These are phyloP conservation scores for Urochloa ruziziensis DNA, from an alignment of 176 grass and related monocot genomes.

Conservation along the genomic window DNA sequence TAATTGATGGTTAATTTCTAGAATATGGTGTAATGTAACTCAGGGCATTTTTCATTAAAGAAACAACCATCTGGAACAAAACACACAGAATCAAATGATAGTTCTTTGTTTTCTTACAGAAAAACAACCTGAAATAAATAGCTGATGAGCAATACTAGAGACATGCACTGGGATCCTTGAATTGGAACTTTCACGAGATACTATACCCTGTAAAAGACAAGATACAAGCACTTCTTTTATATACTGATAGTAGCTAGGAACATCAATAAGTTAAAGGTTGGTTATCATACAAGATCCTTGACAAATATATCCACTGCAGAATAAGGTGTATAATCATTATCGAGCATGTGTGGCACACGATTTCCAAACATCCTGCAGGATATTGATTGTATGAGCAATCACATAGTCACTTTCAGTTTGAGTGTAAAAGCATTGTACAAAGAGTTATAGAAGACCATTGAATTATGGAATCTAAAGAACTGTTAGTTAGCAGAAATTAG, in stretches of 20 bases:
- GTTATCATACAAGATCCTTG: conserved; percentile 89
- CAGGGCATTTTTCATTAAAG: neutral
- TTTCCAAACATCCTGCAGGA: conserved; percentile 98
- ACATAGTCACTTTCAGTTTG: neutral
- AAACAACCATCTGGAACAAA: conserved; percentile 3
- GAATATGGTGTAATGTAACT: neutral
- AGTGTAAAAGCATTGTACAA: neutral
- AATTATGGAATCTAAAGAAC: conserved; percentile 12
- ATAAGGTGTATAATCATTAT: conserved; percentile 89
- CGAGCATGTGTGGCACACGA: conserved; percentile 95
- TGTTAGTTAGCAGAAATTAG: conserved; percentile 20
- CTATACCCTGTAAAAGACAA: conserved; percentile 72
- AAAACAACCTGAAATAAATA: conserved; percentile 82
- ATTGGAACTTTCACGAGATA: conserved; percentile 78
- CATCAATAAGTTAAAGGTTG: conserved; percentile 7
- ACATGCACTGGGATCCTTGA: conserved; percentile 75
- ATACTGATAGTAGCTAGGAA: conserved; percentile 13
- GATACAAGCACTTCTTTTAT: conserved; percentile 6
- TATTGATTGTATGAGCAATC: neutral
- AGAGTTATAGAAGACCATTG: neutral
- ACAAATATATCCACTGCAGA: conserved; percentile 98
- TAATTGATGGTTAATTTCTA: neutral
- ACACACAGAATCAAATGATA: conserved; percentile 19
- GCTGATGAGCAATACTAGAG: conserved; percentile 81
- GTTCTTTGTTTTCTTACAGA: conserved; percentile 16